A percentile compares a stretch with the other conserved stretches of the same genome.
phyloP scores from a whole-genome alignment of 495 filamentous ascomycete species.

The Chaetomidium leptoderma region DNA sequence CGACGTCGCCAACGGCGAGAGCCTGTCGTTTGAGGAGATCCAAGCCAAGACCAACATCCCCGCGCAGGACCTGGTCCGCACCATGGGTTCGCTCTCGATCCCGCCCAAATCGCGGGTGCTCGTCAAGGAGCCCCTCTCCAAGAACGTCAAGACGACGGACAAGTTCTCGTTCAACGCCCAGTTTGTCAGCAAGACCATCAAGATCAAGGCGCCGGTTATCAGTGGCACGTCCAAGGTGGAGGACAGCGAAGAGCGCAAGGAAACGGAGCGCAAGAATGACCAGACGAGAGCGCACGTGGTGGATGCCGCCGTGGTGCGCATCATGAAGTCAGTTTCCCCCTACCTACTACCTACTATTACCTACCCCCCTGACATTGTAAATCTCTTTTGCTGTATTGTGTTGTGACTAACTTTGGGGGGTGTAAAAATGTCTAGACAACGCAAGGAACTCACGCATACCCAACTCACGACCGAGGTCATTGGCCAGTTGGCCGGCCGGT shows the following conservation, averaged over 20 bases:
- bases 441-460: constrained; percentile 75
- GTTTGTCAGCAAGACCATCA: constrained; percentile 76
- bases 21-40: constrained; percentile 78
- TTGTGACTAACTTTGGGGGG: no score
- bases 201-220: constrained; percentile 64
- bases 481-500: constrained; percentile 68
- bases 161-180: constrained; percentile 78
- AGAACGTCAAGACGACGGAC: constrained; percentile 75
- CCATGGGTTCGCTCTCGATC: constrained; percentile 81
- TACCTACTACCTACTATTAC: background rate
- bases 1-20: constrained; percentile 59
- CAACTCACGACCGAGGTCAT: constrained; percentile 84
- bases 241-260: constrained; percentile 71
- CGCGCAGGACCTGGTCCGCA: constrained; percentile 67
- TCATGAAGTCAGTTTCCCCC: constrained; percentile 73
- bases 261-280: constrained; percentile 84
- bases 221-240: constrained; percentile 87
- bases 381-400: no score
- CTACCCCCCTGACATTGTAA: no score
- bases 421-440: constrained; percentile 58
- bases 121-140: constrained; percentile 76
- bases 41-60: constrained; percentile 81
- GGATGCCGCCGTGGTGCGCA: constrained; percentile 86
- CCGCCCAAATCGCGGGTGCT: constrained; percentile 79
- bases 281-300: constrained; percentile 71